A percentile compares a stretch with the other conserved stretches of the same genome.
Conservation (phyloP, 805 yeast species). For the Yarrowia sp. region DNA sequence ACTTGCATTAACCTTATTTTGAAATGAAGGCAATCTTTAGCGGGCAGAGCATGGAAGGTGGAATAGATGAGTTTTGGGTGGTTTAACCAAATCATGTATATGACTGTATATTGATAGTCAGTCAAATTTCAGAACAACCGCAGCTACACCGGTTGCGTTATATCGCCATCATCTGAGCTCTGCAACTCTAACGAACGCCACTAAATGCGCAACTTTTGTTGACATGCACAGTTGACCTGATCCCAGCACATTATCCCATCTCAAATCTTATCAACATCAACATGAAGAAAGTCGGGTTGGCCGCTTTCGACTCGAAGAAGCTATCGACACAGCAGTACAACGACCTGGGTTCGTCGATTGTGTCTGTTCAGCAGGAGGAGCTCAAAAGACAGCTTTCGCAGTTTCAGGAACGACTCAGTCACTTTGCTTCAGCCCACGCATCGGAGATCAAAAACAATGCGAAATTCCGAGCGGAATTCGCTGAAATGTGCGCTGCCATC, state of each 20-base stretch:
- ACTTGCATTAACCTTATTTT: slow-evolving; percentile 15
- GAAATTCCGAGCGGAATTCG: slow-evolving; percentile 66
- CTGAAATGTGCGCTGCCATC: slow-evolving; percentile 69
- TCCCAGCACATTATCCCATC: background rate
- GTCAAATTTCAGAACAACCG: no score
- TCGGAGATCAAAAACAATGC: slow-evolving; percentile 62
- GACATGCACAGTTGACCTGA: background rate
- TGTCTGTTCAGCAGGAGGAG: slow-evolving; percentile 56
- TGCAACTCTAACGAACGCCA: background rate
- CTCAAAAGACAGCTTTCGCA: slow-evolving; percentile 68
- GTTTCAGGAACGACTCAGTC: slow-evolving; percentile 73
- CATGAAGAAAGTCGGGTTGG: slow-evolving; percentile 48
- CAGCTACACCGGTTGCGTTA: no score
- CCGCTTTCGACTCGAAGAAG: slow-evolving; percentile 47
- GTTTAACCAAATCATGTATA: no score
- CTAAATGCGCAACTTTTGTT: background rate
- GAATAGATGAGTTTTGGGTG: no score
- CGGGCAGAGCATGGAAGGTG: background rate
- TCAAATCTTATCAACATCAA: background rate
- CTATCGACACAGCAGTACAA: slow-evolving; percentile 44
- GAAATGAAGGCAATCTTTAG: slow-evolving; percentile 17
- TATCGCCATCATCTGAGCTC: no score
- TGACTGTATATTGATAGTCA: no score
- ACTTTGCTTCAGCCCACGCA: slow-evolving; percentile 71
- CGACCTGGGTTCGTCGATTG: slow-evolving; percentile 51